A percentile compares a stretch with the other conserved stretches of the same genome.
These are phyloP conservation scores for Ehretia macrophylla DNA, from an alignment of 257 asterid genomes.

Conservation along the genomic window DNA sequence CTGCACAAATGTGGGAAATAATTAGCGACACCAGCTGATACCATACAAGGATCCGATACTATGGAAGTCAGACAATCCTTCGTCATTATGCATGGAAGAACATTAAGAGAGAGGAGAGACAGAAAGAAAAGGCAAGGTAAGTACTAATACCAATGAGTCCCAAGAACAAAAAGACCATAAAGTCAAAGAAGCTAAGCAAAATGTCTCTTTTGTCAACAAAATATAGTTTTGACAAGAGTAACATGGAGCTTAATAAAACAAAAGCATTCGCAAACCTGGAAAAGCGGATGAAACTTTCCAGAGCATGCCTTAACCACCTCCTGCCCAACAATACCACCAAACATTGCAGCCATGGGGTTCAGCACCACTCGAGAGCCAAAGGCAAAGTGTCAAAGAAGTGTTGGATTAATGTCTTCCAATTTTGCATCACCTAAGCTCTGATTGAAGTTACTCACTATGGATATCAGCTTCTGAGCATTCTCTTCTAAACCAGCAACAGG, in stretches of 20 bases:
- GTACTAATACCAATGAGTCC: not conserved
- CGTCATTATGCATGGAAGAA: not conserved
- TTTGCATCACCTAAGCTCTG: conserved; percentile 61
- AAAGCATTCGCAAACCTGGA: conserved; percentile 47
- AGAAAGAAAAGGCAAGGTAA: not conserved
- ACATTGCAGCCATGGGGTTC: conserved; percentile 98
- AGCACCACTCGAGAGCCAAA: conserved; percentile 89
- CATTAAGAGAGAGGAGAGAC: too few species aligned
- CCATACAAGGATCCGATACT: not conserved
- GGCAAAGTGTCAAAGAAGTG: conserved; percentile 67
- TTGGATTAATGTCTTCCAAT: conserved; percentile 64
- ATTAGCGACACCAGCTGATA: not conserved
- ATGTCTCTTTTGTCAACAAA: not conserved
- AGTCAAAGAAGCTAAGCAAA: not conserved
- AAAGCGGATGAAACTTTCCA: conserved; percentile 90
- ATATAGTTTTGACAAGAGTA: not conserved
- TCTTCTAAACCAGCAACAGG: conserved; percentile 91
- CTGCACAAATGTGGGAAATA: conserved; percentile 37
- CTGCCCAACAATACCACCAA: conserved; percentile 97
- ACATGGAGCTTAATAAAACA: not conserved
- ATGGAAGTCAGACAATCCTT: not conserved
- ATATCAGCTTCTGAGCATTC: conserved; percentile 72
- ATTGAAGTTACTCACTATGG: conserved; percentile 56
- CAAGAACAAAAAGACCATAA: not conserved
- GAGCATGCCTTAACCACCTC: conserved; percentile 97